Percentiles rank a stretch among this genome's conserved stretches.
These are phyloP conservation scores for Gynochthodes officinalis DNA, from an alignment of 257 asterid genomes.

Conservation along the genomic window DNA sequence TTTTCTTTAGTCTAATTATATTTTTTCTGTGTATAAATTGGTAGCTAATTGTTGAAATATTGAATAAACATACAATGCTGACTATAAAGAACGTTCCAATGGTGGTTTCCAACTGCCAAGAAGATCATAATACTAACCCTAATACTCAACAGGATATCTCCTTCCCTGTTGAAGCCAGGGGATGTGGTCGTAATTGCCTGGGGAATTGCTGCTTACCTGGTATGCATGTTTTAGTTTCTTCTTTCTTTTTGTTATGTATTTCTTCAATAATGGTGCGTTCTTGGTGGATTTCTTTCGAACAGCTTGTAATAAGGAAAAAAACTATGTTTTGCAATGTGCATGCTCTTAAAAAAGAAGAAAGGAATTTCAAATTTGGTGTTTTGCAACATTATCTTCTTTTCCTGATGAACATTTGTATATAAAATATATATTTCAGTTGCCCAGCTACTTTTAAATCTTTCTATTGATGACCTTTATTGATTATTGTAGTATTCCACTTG, in stretches of 20 bases:
- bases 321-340: not conserved
- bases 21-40: not conserved
- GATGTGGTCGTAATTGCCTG: conserved; percentile 63
- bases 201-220: conserved; percentile 75
- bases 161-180: conserved; percentile 19
- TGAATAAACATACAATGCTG: conserved; percentile 28
- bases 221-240: conserved; percentile 10
- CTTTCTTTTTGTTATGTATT: not conserved
- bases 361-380: not conserved
- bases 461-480: too few relatives aligned
- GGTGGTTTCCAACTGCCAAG: conserved; percentile 64
- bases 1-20: too few relatives aligned
- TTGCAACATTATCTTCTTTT: not conserved
- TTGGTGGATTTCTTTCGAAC: not conserved
- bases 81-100: conserved; percentile 72
- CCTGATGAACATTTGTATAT: not conserved
- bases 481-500: too few relatives aligned
- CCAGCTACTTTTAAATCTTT: conserved; percentile 56
- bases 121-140: conserved; percentile 21
- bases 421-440: conserved; percentile 59
- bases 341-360: not conserved
- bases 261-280: not conserved
- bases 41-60: not conserved
- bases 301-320: not conserved
- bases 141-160: conserved; percentile 28